A percentile compares a stretch with the other conserved stretches of the same genome.
These are phyloP conservation scores for Alternaria ventricosa DNA, from an alignment of 2,329 filamentous ascomycete genomes.

Conservation along the genomic window DNA sequence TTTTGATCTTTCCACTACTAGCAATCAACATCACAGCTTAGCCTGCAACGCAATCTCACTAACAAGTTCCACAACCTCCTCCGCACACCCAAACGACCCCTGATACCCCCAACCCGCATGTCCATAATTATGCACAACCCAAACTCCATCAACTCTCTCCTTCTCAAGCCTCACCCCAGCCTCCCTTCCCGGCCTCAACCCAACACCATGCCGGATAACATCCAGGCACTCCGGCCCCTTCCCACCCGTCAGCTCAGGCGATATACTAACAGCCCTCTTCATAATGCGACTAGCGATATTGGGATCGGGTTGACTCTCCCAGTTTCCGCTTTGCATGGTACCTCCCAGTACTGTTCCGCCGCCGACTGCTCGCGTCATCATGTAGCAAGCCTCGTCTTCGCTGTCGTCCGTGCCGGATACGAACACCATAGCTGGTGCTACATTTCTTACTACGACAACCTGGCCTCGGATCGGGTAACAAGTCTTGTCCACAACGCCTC, in stretches of 20 bases:
- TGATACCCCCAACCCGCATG: constrained; percentile 78
- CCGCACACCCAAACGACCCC: constrained; percentile 50
- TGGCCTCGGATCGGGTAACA: constrained; percentile 82
- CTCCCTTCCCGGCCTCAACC: constrained; percentile 74
- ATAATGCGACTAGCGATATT: constrained; percentile 82
- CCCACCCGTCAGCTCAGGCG: constrained; percentile 69
- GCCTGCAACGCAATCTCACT: neutral
- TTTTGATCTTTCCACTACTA: neutral
- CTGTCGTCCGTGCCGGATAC: constrained; percentile 76
- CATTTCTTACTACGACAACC: constrained; percentile 81
- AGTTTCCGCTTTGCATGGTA: constrained; percentile 77
- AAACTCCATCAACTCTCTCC: constrained; percentile 66
- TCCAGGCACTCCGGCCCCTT: constrained; percentile 71
- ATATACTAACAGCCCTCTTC: constrained; percentile 70
- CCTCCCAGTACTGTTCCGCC: constrained; percentile 86
- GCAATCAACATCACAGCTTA: neutral
- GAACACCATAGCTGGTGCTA: constrained; percentile 70
- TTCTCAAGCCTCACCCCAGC: constrained; percentile 77
- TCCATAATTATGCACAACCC: constrained; percentile 79
- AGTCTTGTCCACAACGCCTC: constrained; percentile 76
- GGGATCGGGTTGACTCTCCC: constrained; percentile 77
- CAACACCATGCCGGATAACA: constrained; percentile 82
- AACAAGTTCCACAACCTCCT: neutral
- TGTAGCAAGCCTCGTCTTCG: constrained; percentile 73
- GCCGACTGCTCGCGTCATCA: constrained; percentile 76